Percentiles rank a stretch among this genome's conserved stretches.
phyloP scores from a whole-genome alignment of 2,329 filamentous ascomycete genomes.

The Pseudocercospora ulei region DNA sequence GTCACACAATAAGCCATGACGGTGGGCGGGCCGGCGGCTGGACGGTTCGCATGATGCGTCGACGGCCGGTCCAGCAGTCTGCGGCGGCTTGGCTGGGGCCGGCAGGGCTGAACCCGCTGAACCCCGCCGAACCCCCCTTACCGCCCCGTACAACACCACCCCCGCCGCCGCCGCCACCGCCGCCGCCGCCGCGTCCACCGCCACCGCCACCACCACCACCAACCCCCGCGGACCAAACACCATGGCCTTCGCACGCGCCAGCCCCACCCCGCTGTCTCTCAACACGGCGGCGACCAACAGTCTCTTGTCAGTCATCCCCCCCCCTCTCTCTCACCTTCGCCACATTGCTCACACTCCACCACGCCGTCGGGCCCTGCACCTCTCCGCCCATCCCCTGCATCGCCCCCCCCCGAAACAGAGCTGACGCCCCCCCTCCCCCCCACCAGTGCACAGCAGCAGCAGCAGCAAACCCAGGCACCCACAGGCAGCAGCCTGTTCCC shows the following conservation, averaged over 20 bases:
- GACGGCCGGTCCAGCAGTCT: too few relatives aligned
- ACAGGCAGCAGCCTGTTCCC: conserved; percentile 14
- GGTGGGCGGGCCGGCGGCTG: too few relatives aligned
- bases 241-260: conserved; percentile 42
- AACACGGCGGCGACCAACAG: conserved; percentile 44
- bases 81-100: too few relatives aligned
- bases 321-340: conserved; percentile 5
- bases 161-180: too few relatives aligned
- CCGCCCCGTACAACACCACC: too few relatives aligned
- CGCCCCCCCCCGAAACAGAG: conserved; percentile 4
- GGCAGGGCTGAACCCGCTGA: too few relatives aligned
- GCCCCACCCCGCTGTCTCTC: conserved; percentile 46
- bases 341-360: conserved; percentile 4
- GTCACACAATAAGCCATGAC: too few relatives aligned
- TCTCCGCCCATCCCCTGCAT: conserved; percentile 3
- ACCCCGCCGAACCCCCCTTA: too few relatives aligned
- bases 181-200: too few relatives aligned
- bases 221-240: too few relatives aligned
- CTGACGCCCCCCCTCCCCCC: conserved; percentile 5
- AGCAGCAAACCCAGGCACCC: conserved; percentile 10
- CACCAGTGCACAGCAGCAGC: conserved; percentile 18
- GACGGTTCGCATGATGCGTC: conserved; percentile 5
- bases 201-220: conserved; percentile 3
- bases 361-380: not conserved
- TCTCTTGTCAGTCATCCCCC: conserved; percentile 30